These are phyloP conservation scores for Astrocystis sublimbata DNA, from an alignment of 495 filamentous ascomycete genomes.

Conservation along the genomic window DNA sequence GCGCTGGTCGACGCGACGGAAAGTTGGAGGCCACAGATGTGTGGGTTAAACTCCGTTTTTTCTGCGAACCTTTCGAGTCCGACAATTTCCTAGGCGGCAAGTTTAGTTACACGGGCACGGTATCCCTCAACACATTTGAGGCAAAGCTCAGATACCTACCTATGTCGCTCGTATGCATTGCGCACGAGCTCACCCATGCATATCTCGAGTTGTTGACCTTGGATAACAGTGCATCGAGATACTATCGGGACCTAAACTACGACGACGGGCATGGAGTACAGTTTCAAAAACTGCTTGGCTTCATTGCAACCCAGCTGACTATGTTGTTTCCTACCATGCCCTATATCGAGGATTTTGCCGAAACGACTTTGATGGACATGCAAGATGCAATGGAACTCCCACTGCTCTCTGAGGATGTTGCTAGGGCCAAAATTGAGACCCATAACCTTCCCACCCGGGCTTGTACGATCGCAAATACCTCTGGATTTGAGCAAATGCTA, in stretches of 20 bases:
- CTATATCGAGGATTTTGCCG: neutral
- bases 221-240: neutral
- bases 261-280: neutral
- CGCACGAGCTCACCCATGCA: neutral
- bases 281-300: neutral
- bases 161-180: neutral
- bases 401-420: neutral
- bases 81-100: neutral
- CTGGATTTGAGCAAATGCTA: too few relatives aligned
- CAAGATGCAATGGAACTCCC: neutral
- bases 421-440: too few relatives aligned
- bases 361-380: neutral
- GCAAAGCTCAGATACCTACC: neutral
- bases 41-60: neutral
- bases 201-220: neutral
- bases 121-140: neutral
- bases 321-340: neutral
- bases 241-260: neutral
- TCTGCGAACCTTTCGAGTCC: neutral
- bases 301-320: neutral
- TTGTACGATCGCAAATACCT: too few relatives aligned
- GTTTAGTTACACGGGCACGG: neutral
- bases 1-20: neutral
- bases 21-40: neutral
- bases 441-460: too few relatives aligned